These are phyloP conservation scores for Plantago rigida DNA, from an alignment of 305 asterid species.

Conservation along the genomic window DNA sequence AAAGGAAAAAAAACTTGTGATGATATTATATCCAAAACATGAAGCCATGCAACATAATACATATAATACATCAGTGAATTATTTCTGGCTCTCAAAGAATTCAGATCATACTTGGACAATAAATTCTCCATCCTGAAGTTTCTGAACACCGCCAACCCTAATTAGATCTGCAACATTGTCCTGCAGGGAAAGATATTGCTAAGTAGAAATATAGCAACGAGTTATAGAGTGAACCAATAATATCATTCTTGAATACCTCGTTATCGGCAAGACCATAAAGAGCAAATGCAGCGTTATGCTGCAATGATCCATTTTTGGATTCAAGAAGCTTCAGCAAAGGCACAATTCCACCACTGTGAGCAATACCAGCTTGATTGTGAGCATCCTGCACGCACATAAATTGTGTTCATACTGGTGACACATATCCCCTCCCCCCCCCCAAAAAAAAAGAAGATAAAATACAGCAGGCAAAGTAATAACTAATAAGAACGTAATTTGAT, in stretches of 20 bases:
- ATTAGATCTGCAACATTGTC: constrained; percentile 92
- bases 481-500: no score
- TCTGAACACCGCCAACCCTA: constrained; percentile 91
- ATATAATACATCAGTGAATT: constrained; percentile 17
- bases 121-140: constrained; percentile 94
- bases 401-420: not conserved
- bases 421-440: not conserved
- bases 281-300: constrained; percentile 98
- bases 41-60: constrained; percentile 6
- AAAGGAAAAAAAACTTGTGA: constrained; percentile 12
- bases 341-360: constrained; percentile 77
- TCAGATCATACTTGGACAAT: constrained; percentile 63
- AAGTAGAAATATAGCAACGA: no score
- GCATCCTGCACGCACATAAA: constrained; percentile 48
- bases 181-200: constrained; percentile 32
- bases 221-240: not conserved
- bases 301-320: constrained; percentile 87
- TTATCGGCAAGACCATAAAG: constrained; percentile 98
- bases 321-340: constrained; percentile 87
- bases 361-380: constrained; percentile 99
- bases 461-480: no score
- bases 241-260: constrained; percentile 44
- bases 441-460: not conserved
- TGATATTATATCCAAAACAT: constrained; percentile 14
- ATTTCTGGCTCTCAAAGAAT: constrained; percentile 1